These are phyloP conservation scores for Zizania latifolia DNA, from an alignment of 176 grass and related monocot species.

Conservation along the genomic window DNA sequence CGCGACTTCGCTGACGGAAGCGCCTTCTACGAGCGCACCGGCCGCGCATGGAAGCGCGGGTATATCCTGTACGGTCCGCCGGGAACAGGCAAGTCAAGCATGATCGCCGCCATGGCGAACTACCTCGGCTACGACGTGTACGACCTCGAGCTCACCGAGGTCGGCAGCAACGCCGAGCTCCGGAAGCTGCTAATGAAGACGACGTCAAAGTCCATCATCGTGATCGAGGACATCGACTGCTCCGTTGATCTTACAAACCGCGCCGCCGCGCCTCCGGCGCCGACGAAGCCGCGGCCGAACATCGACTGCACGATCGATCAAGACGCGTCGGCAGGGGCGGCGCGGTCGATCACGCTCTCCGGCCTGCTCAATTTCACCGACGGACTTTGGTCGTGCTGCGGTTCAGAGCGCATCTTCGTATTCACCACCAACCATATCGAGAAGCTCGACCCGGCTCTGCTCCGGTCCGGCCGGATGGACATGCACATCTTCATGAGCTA, in stretches of 20 bases:
- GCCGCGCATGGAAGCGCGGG: conserved; percentile 74
- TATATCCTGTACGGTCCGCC: conserved; percentile 80
- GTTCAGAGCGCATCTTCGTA: conserved; percentile 80
- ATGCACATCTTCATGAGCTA: conserved; percentile 90
- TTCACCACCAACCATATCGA: conserved; percentile 95
- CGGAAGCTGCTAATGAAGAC: conserved; percentile 93
- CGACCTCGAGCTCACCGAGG: conserved; percentile 84
- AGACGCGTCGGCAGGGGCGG: neutral
- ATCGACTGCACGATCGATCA: conserved; percentile 27
- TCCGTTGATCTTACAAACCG: conserved; percentile 78
- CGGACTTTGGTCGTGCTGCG: conserved; percentile 90
- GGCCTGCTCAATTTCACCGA: conserved; percentile 90
- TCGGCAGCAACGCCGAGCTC: conserved; percentile 74
- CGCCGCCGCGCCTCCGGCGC: neutral
- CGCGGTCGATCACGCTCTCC: conserved; percentile 53
- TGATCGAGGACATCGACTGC: conserved; percentile 97
- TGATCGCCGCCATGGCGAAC: conserved; percentile 94
- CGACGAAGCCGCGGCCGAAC: neutral
- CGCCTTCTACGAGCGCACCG: conserved; percentile 64
- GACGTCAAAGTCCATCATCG: conserved; percentile 82
- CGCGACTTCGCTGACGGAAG: conserved; percentile 53
- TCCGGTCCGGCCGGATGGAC: conserved; percentile 86
- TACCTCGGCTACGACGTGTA: conserved; percentile 77
- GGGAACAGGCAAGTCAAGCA: conserved; percentile 78
- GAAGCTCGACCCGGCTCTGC: conserved; percentile 84